These are phyloP conservation scores for Phaeosphaeriaceae sp. DNA, from an alignment of 2,329 filamentous ascomycete species.

Conservation along the genomic window DNA sequence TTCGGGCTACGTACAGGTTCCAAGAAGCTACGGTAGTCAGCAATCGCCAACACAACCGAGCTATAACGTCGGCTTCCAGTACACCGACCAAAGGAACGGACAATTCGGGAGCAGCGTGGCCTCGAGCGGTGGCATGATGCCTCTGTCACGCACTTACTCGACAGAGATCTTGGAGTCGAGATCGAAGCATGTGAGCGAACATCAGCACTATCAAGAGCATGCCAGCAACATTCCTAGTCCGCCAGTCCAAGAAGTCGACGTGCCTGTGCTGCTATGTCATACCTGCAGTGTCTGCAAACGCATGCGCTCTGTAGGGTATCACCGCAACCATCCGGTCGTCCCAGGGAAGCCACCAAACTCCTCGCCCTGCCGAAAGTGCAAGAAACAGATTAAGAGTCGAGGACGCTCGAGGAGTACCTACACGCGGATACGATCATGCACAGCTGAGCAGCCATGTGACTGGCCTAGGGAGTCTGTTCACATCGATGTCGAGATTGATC, in stretches of 20 bases:
- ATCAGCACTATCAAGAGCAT: constrained; percentile 27
- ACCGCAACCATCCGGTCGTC: constrained; percentile 45
- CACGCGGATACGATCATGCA: constrained; percentile 29
- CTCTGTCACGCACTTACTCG: constrained; percentile 13
- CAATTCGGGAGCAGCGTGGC: constrained; percentile 2
- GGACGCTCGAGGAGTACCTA: constrained; percentile 23
- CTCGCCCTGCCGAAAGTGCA: constrained; percentile 41
- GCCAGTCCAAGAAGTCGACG: constrained; percentile 12
- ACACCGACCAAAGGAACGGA: constrained; percentile 17
- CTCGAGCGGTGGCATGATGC: constrained; percentile 19
- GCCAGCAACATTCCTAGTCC: constrained; percentile 5
- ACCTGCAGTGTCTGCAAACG: constrained; percentile 44
- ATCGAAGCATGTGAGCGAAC: constrained; percentile 21
- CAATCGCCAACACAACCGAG: constrained; percentile 5
- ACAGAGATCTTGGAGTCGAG: constrained; percentile 19
- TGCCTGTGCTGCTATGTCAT: constrained; percentile 41
- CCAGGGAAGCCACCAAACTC: constrained; percentile 36
- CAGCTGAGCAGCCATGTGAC: constrained; percentile 33
- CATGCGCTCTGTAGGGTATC: constrained; percentile 44
- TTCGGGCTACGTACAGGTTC: constrained; percentile 19
- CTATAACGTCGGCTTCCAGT: constrained; percentile 23
- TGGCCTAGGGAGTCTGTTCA: constrained; percentile 31
- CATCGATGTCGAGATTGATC: constrained; percentile 19
- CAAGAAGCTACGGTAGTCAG: neutral
- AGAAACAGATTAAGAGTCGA: constrained; percentile 29